Evolutionary conservation across 225 moss, liverwort and hornwort genomes (phyloP).

Genomic region (Neckera pumila): DNA sequence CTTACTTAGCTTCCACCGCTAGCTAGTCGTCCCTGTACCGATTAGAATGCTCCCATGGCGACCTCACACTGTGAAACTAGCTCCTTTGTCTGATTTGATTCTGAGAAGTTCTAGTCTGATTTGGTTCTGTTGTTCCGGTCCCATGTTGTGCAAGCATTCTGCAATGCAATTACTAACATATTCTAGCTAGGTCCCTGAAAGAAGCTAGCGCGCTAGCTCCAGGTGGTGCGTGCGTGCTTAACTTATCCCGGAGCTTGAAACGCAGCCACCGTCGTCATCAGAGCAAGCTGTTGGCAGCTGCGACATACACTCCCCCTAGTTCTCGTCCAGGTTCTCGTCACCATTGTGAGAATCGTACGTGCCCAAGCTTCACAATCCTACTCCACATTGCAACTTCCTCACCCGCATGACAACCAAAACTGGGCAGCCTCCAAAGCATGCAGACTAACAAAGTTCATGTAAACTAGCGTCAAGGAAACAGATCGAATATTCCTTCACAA

Average conservation of each 20-base stretch:
- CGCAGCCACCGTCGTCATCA: background rate
- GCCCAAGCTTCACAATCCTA: background rate
- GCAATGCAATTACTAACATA: background rate
- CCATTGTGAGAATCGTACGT: background rate
- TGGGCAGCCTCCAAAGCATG: background rate
- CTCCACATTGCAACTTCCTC: background rate
- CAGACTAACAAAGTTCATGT: background rate
- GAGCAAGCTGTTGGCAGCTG: background rate
- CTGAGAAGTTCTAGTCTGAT: background rate
- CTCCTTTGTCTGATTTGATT: background rate
- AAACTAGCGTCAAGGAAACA: background rate
- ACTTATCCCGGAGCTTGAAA: background rate
- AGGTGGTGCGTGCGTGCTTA: background rate
- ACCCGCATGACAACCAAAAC: background rate
- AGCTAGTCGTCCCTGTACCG: background rate
- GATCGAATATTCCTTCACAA: background rate
- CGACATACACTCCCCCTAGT: background rate
- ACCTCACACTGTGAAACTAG: background rate
- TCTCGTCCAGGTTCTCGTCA: background rate
- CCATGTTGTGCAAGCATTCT: background rate
- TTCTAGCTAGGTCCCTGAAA: background rate
- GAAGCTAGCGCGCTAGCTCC: too few relatives aligned
- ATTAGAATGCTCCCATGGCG: background rate
- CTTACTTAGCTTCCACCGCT: background rate
- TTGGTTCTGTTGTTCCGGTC: background rate